Evolutionary conservation across 352 stramenopile genomes (phyloP), one percentile per base, ranked within the genome.

Genomic region (Phytopythium litorale): DNA sequence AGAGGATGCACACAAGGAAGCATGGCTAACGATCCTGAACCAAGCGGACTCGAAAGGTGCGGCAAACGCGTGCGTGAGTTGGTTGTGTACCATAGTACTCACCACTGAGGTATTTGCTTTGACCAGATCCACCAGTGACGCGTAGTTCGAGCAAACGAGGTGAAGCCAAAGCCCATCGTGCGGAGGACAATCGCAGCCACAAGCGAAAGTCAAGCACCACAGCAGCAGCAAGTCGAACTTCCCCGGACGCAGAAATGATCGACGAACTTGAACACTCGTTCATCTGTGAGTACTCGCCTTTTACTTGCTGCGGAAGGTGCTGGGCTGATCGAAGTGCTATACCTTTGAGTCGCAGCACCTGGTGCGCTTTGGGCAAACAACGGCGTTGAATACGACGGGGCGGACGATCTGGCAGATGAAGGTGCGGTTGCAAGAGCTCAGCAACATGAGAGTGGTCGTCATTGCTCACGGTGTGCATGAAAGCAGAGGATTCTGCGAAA

Each of bases 251-350:
- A 8, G 16, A 21, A 28, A 25, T 13, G 30, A 37, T 38, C 11
- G 21, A 23, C 55, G 55, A 48, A 9, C 43, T n/a, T 12, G 35
- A 51, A 40, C 40, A 38, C 25, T 51, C 42, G 23, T 59, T 59
- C 21, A 59, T 59, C 9, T 51, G 54, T 49, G 25, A 16, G 30
- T 30, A 19, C 16, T n/a, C 12, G 15, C 15, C 11, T 21, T 21
- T 21, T 9, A 21, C 16, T 45, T 4, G 4, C 3, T 45, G 40
- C 8, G 3, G n/a, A 45, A 45, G 15, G 7, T 16, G 4, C 2
- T n/a, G 16, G 32, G 21, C 19, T 56, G 16, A 56, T 12, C 49
- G 28, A 32, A 55, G 6, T 19, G 8, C 23, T 37, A 12, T 56
- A 2, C 13, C 7, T 9, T 9, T 30, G 35, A 19, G 19, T 42